phyloP scores from a whole-genome alignment of 2,329 filamentous ascomycete species.

The Nothomitra cinnamomea region DNA sequence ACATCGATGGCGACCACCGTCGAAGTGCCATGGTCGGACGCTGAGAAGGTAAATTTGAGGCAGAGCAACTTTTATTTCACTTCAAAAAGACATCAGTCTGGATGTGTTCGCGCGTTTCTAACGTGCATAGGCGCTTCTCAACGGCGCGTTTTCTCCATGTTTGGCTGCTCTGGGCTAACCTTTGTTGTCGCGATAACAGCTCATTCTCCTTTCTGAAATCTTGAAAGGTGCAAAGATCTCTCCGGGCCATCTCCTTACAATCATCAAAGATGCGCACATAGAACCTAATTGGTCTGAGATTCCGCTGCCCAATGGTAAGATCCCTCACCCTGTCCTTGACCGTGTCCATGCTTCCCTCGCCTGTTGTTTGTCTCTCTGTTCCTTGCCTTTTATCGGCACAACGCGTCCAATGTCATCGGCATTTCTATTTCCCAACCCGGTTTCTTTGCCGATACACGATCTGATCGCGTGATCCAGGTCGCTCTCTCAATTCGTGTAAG shows the following conservation, averaged over 20 bases:
- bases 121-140: slow-evolving; percentile 8
- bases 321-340: not conserved
- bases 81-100: not conserved
- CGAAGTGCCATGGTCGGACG: slow-evolving; percentile 10
- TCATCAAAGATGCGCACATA: slow-evolving; percentile 26
- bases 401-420: not conserved
- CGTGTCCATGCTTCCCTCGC: not conserved
- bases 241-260: slow-evolving; percentile 25
- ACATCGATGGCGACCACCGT: slow-evolving; percentile 3
- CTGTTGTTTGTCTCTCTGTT: not conserved
- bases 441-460: not conserved
- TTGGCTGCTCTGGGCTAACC: not conserved
- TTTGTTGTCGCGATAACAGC: slow-evolving; percentile 11
- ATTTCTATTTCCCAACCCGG: not conserved
- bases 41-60: slow-evolving; percentile 14
- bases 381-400: not conserved
- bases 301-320: slow-evolving; percentile 30
- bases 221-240: slow-evolving; percentile 30
- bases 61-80: not conserved
- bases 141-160: not conserved
- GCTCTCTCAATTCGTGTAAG: slow-evolving; percentile 5
- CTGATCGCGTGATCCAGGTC: slow-evolving; percentile 1
- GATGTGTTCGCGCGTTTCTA: slow-evolving; percentile 7
- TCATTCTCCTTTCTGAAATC: slow-evolving; percentile 33
- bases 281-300: slow-evolving; percentile 32